Evolutionary conservation across 2,329 filamentous ascomycete genomes (phyloP).

Genomic region (Dactylellina parvicollis): DNA sequence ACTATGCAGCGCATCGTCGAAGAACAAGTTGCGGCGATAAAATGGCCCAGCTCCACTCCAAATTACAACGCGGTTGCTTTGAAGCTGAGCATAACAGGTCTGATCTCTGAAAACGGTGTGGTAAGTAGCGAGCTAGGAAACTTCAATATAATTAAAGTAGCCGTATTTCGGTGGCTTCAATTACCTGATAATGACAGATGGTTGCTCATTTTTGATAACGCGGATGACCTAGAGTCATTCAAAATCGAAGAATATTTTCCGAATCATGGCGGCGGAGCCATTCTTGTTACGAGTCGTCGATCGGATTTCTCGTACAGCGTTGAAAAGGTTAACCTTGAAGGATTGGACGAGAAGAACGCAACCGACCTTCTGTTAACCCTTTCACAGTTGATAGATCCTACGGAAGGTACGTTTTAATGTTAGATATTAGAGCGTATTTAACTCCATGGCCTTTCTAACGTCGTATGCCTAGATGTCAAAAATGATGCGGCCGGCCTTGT

Average conservation of each 20-base stretch:
- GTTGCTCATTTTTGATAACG: slow-evolving; percentile 29
- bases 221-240: slow-evolving; percentile 25
- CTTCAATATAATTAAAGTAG: background rate
- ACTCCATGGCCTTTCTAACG: no score
- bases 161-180: slow-evolving; percentile 9
- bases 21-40: slow-evolving; percentile 9
- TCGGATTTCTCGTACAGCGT: slow-evolving; percentile 2
- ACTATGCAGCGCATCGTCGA: slow-evolving; percentile 11
- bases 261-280: background rate
- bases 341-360: background rate
- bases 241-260: slow-evolving; percentile 19
- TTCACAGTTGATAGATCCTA: background rate
- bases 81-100: slow-evolving; percentile 17
- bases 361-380: background rate
- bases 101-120: background rate
- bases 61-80: slow-evolving; percentile 12
- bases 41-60: background rate
- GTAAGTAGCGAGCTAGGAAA: background rate
- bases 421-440: background rate
- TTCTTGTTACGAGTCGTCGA: slow-evolving; percentile 17
- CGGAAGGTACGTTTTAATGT: background rate
- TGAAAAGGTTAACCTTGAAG: slow-evolving; percentile 11
- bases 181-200: slow-evolving; percentile 7
- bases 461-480: background rate
- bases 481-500: slow-evolving; percentile 10